These are phyloP conservation scores for Blakeslea trispora DNA, from an alignment of 371 early-diverging fungal genomes.

Conservation along the genomic window DNA sequence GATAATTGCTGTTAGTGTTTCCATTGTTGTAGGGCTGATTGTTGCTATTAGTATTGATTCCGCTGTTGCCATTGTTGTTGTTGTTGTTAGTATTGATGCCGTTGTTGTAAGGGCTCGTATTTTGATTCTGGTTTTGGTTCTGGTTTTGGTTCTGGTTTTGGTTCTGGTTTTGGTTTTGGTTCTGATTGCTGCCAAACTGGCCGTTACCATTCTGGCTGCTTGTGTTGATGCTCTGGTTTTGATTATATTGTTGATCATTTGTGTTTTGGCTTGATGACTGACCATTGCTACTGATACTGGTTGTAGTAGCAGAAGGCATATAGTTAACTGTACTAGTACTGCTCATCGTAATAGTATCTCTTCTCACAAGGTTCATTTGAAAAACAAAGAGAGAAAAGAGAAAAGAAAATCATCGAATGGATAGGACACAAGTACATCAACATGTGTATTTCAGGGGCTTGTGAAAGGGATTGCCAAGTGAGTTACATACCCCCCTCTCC, in stretches of 20 bases:
- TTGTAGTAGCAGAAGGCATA: slow-evolving; percentile 11
- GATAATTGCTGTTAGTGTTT: not conserved
- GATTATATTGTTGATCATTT: not conserved
- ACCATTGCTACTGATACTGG: slow-evolving; percentile 4
- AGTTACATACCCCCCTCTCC: not conserved
- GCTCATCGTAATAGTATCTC: slow-evolving; percentile 10
- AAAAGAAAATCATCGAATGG: no score
- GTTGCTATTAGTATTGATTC: slow-evolving; percentile 1
- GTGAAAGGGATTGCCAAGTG: no score
- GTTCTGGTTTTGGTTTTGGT: not conserved
- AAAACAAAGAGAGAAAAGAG: not conserved
- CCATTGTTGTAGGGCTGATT: not conserved
- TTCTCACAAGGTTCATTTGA: slow-evolving; percentile 2
- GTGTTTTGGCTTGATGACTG: not conserved
- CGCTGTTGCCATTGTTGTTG: slow-evolving; percentile 6
- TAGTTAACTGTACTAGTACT: slow-evolving; percentile 9
- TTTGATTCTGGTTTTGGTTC: slow-evolving; percentile 15
- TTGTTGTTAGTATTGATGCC: slow-evolving; percentile 9
- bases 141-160: slow-evolving; percentile 8
- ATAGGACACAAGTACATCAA: no score
- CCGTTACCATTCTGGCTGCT: not conserved
- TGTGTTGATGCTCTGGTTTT: slow-evolving; percentile 2
- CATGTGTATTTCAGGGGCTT: no score
- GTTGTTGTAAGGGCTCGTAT: not conserved
- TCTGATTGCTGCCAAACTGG: slow-evolving; percentile 5